phyloP scores from a whole-genome alignment of 768 basidiomycete species.

The Boletus sensibilis region DNA sequence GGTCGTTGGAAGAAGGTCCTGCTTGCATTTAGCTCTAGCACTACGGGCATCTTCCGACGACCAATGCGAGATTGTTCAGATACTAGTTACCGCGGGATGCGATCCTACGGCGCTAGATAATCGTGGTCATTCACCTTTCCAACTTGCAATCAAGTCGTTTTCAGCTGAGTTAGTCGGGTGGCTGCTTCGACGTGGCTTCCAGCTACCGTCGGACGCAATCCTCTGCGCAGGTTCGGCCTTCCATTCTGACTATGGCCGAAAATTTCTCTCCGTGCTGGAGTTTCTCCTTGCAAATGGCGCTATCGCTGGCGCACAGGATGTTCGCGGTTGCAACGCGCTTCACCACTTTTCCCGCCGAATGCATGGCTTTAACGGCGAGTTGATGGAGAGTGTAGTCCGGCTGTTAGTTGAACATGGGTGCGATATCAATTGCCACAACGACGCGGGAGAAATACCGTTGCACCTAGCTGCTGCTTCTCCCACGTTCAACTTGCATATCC shows the following conservation, averaged over 20 bases:
- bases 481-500: background rate
- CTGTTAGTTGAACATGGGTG: background rate
- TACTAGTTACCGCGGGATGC: background rate
- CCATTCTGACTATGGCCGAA: no score
- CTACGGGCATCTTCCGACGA: background rate
- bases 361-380: accelerated
- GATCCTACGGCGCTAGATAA: background rate
- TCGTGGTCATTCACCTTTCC: background rate
- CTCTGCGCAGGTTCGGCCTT: background rate
- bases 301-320: background rate
- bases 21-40: background rate
- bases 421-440: background rate
- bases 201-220: background rate
- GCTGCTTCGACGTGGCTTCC: background rate
- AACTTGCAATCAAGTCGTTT: background rate
- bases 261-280: no score
- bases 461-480: background rate
- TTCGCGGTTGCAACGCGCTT: background rate
- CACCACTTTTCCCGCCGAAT: background rate
- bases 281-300: background rate
- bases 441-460: background rate
- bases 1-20: background rate
- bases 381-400: background rate
- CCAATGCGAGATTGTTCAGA: background rate
- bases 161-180: background rate